Conservation (phyloP, 345 rosid genomes). For the Rhizophora apiculata region DNA sequence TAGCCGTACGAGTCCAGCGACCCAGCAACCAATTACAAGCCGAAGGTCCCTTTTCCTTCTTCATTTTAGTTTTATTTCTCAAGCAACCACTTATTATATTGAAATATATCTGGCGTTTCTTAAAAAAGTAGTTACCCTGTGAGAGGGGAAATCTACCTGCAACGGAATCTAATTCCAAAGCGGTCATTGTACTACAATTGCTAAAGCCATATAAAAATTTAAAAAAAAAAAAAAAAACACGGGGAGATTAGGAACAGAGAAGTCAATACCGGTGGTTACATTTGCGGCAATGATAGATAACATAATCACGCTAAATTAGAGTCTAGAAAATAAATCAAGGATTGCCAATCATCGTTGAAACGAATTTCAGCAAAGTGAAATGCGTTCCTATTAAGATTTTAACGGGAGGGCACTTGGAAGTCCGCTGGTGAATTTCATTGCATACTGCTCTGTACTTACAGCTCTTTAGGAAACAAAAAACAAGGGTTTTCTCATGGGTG, state of each 20-base stretch:
- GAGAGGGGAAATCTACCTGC: conserved; percentile 33
- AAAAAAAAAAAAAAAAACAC: neutral
- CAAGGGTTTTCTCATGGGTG: too few species aligned
- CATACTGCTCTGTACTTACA: too few species aligned
- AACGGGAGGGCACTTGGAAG: too few species aligned
- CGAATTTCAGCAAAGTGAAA: neutral
- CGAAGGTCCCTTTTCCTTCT: conserved; percentile 72
- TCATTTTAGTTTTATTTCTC: conserved; percentile 23
- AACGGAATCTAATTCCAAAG: neutral
- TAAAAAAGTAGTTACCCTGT: conserved; percentile 20
- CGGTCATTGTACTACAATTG: neutral
- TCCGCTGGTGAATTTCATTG: too few species aligned
- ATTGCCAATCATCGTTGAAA: neutral
- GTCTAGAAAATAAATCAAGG: neutral
- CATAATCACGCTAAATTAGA: too few species aligned
- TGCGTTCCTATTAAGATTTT: too few species aligned
- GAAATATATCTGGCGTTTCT: conserved; percentile 18
- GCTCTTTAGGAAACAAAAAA: too few species aligned
- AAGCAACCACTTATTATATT: conserved; percentile 32
- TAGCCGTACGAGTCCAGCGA: conserved; percentile 37
- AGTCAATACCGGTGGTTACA: neutral
- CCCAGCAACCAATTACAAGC: conserved; percentile 70
- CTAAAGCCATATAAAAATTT: too few species aligned
- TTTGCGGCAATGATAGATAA: neutral
- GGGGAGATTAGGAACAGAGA: neutral